These are phyloP conservation scores for Nakazawaea ambrosiae DNA, from an alignment of 805 yeast genomes.

Conservation along the genomic window DNA sequence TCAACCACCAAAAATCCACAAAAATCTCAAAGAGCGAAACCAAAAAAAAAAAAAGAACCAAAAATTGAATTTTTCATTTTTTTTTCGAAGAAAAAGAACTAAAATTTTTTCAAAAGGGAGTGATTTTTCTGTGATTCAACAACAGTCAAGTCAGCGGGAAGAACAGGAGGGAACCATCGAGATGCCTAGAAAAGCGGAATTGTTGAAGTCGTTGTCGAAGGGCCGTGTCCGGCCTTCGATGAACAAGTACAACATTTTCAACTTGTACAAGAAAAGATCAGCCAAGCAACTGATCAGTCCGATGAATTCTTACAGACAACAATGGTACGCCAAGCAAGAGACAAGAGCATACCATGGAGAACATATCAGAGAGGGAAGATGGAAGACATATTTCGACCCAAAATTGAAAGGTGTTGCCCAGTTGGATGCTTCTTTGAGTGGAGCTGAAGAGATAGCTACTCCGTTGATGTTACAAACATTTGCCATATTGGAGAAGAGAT, in stretches of 20 bases:
- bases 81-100: too few relatives aligned
- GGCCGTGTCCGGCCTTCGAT: conserved; percentile 80
- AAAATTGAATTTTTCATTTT: too few relatives aligned
- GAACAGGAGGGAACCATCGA: background rate
- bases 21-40: too few relatives aligned
- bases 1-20: too few relatives aligned
- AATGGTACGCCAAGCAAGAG: conserved; percentile 86
- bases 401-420: conserved; percentile 83
- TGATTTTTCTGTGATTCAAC: too few relatives aligned
- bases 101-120: too few relatives aligned
- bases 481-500: conserved; percentile 80
- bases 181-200: conserved; percentile 59
- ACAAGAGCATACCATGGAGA: conserved; percentile 96
- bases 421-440: conserved; percentile 71
- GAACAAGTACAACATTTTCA: conserved; percentile 89
- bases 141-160: too few relatives aligned
- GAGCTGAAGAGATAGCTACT: conserved; percentile 46
- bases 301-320: conserved; percentile 75
- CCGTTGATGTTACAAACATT: conserved; percentile 86
- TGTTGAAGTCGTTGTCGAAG: conserved; percentile 51
- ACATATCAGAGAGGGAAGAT: conserved; percentile 75
- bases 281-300: conserved; percentile 42
- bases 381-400: conserved; percentile 64
- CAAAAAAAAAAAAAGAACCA: too few relatives aligned
- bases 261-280: conserved; percentile 67